phyloP scores from a whole-genome alignment of 495 filamentous ascomycete genomes.

The Aspergillus haitiensis region DNA sequence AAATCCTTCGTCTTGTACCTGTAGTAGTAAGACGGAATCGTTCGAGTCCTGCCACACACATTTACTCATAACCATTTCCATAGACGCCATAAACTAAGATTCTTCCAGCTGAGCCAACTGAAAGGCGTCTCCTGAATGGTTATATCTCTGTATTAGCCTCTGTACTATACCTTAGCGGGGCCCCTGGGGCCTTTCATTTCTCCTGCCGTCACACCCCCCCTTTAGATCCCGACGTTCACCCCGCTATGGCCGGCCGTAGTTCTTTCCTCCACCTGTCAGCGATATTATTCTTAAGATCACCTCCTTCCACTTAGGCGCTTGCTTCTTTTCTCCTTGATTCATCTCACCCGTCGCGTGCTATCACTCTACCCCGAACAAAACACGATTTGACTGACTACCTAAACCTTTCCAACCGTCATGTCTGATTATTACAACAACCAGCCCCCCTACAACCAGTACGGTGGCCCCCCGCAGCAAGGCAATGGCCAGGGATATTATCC shows the following conservation, averaged over 20 bases:
- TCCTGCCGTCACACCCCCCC: background rate
- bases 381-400: background rate
- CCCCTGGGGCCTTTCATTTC: slow-evolving; percentile 10
- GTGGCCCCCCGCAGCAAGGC: slow-evolving; percentile 14
- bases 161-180: slow-evolving; percentile 12
- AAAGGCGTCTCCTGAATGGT: slow-evolving; percentile 3
- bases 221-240: slow-evolving; percentile 2
- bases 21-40: too few relatives aligned
- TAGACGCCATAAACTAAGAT: background rate
- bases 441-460: slow-evolving; percentile 19
- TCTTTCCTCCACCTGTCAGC: slow-evolving; percentile 12
- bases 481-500: slow-evolving; percentile 17
- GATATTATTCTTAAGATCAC: background rate
- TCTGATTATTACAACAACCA: slow-evolving; percentile 20
- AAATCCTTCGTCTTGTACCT: too few relatives aligned
- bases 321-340: background rate
- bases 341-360: background rate
- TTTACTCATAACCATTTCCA: too few relatives aligned
- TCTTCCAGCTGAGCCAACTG: slow-evolving; percentile 8
- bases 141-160: background rate
- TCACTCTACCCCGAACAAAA: too few relatives aligned
- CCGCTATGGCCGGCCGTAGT: slow-evolving; percentile 15
- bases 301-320: background rate
- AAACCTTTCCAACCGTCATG: slow-evolving; percentile 13
- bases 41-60: too few relatives aligned